A percentile compares a stretch with the other conserved stretches of the same genome.
phyloP scores from a whole-genome alignment of 352 stramenopile genomes.

The Pythium scleroteichum region DNA sequence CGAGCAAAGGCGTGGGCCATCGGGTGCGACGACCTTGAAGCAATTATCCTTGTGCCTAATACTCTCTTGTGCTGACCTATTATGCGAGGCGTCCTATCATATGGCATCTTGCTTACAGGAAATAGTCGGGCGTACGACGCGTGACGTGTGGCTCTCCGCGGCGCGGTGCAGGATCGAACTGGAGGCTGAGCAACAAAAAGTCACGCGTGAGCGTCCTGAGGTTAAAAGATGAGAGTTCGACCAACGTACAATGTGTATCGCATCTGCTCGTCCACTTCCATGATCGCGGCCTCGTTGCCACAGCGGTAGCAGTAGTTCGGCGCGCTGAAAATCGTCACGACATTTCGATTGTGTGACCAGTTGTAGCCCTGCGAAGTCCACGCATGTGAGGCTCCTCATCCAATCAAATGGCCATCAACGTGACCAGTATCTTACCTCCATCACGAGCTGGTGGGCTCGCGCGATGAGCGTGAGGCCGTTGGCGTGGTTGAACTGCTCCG shows the following conservation, averaged over 20 bases:
- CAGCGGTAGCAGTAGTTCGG: constrained; percentile 99
- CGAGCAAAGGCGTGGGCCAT: background rate
- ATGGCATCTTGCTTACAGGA: constrained; percentile 69
- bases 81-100: background rate
- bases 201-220: too few relatives aligned
- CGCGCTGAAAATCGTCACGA: constrained; percentile 98
- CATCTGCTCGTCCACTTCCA: constrained; percentile 96
- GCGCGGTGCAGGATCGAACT: constrained; percentile 94
- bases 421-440: constrained; percentile 76
- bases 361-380: constrained; percentile 79
- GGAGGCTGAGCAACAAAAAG: too few relatives aligned
- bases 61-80: background rate
- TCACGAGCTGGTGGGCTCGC: constrained; percentile 94
- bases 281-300: constrained; percentile 98
- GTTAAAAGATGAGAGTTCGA: too few relatives aligned
- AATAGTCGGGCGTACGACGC: constrained; percentile 93
- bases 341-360: constrained; percentile 95
- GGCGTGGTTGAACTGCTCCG: constrained; percentile 92
- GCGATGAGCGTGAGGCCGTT: constrained; percentile 93
- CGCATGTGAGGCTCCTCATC: constrained; percentile 3
- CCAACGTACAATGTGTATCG: constrained; percentile 95
- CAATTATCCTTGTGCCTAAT: background rate
- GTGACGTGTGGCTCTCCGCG: constrained; percentile 93
- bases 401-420: background rate
- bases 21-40: too few relatives aligned